These are phyloP conservation scores for Fusarium marasasianum DNA, from an alignment of 2,329 filamentous ascomycete genomes.

Conservation along the genomic window DNA sequence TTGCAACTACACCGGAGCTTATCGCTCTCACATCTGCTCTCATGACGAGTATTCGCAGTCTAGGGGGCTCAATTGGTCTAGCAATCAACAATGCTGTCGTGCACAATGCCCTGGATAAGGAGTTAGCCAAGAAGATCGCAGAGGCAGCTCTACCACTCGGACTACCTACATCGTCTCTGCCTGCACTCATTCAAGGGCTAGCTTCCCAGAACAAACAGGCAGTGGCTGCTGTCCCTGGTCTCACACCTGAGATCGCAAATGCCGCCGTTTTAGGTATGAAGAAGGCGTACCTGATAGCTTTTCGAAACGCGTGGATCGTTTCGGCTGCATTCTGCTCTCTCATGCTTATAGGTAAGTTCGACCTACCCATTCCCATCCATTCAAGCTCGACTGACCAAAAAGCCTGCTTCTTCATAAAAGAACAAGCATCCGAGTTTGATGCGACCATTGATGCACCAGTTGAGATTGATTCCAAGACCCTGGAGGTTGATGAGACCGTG, in stretches of 20 bases:
- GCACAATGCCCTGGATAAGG: not conserved
- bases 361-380: too few species aligned
- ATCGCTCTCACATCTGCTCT: not conserved
- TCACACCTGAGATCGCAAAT: not conserved
- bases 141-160: not conserved
- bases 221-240: not conserved
- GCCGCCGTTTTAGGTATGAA: not conserved
- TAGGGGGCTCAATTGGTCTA: not conserved
- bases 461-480: not conserved
- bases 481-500: not conserved
- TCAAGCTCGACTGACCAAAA: not conserved
- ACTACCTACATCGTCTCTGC: not conserved
- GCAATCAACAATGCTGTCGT: not conserved
- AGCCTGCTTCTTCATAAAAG: not conserved
- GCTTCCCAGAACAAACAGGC: not conserved
- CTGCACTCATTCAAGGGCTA: not conserved
- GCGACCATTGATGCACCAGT: not conserved
- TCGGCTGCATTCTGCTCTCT: not conserved
- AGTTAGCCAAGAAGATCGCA: not conserved
- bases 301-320: not conserved
- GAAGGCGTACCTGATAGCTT: not conserved
- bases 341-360: not conserved
- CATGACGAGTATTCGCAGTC: not conserved
- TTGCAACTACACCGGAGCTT: not conserved
- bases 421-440: not conserved